Conservation (phyloP, 1,284 basidiomycete genomes). For the Trichosporon ovoides region DNA sequence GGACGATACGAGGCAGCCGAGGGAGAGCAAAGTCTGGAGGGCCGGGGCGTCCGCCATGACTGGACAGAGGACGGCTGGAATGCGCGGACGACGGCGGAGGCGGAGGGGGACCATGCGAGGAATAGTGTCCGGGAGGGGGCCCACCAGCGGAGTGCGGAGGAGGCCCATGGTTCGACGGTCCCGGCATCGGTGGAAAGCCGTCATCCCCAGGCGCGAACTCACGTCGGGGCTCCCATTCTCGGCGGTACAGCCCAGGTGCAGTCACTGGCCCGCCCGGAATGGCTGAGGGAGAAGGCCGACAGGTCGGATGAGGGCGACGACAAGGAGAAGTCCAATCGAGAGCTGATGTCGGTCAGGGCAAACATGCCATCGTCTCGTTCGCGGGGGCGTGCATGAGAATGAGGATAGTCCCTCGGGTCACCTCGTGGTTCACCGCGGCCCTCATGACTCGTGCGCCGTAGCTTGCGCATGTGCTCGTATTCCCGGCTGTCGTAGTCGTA, state of each 20-base stretch:
- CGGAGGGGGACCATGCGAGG: neutral
- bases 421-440: neutral
- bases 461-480: constrained; percentile 10
- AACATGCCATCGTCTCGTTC: constrained; percentile 9
- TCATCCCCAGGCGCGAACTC: constrained; percentile 20
- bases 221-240: constrained; percentile 10
- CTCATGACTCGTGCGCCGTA: constrained; percentile 8
- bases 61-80: neutral
- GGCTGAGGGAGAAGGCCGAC: constrained; percentile 34
- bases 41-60: neutral
- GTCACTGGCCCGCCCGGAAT: constrained; percentile 5
- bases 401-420: neutral
- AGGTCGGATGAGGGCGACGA: constrained; percentile 32
- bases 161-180: neutral
- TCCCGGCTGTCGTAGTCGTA: neutral
- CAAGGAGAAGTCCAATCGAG: constrained; percentile 15
- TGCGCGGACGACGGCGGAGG: constrained; percentile 5
- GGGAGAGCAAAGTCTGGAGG: constrained; percentile 11
- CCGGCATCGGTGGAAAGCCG: constrained; percentile 16
- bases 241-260: constrained; percentile 7
- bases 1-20: constrained; percentile 15
- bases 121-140: neutral
- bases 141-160: neutral
- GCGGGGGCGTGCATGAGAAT: neutral
- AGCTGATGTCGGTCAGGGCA: constrained; percentile 12